Conservation (phyloP, 371 early-diverging fungal species). For the Mortierella sp. region DNA sequence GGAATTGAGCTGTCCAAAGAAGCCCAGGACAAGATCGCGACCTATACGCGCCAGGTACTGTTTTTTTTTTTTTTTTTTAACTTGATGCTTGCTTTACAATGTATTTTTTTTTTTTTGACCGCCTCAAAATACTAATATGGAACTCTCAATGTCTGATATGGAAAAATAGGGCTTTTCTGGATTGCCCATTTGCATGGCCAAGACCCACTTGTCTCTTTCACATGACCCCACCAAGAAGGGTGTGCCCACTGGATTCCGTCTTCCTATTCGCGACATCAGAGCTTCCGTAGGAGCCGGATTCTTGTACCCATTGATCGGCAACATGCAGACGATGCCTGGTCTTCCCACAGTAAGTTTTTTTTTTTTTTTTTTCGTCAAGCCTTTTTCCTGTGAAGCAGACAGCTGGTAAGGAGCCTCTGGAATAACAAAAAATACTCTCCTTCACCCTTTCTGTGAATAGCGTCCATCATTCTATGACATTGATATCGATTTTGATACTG, state of each 20-base stretch:
- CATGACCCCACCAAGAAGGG: slow-evolving; percentile 92
- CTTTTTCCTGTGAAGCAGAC: too few relatives aligned
- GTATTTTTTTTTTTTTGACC: not conserved
- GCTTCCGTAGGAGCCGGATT: slow-evolving; percentile 98
- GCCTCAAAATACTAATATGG: not conserved
- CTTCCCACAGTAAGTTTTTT: slow-evolving; percentile 77
- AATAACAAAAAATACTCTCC: too few relatives aligned
- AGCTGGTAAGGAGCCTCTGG: not conserved
- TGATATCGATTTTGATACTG: slow-evolving; percentile 89
- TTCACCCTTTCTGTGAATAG: slow-evolving; percentile 5
- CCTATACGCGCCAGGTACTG: slow-evolving; percentile 73
- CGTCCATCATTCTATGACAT: slow-evolving; percentile 98
- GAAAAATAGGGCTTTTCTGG: slow-evolving; percentile 74
- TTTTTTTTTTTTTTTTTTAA: not conserved
- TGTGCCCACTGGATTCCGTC: slow-evolving; percentile 91
- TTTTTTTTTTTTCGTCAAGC: too few relatives aligned
- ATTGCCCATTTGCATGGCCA: slow-evolving; percentile 98
- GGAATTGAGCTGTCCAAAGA: slow-evolving; percentile 84
- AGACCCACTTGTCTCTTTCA: slow-evolving; percentile 94
- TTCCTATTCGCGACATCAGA: slow-evolving; percentile 94
- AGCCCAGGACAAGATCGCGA: slow-evolving; percentile 85
- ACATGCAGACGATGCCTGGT: slow-evolving; percentile 99
- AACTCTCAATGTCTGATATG: not conserved
- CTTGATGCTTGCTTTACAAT: not conserved
- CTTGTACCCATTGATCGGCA: slow-evolving; percentile 94